These are phyloP conservation scores for Cladophialophora yegresii DNA, from an alignment of 2,329 filamentous ascomycete species.

Conservation along the genomic window DNA sequence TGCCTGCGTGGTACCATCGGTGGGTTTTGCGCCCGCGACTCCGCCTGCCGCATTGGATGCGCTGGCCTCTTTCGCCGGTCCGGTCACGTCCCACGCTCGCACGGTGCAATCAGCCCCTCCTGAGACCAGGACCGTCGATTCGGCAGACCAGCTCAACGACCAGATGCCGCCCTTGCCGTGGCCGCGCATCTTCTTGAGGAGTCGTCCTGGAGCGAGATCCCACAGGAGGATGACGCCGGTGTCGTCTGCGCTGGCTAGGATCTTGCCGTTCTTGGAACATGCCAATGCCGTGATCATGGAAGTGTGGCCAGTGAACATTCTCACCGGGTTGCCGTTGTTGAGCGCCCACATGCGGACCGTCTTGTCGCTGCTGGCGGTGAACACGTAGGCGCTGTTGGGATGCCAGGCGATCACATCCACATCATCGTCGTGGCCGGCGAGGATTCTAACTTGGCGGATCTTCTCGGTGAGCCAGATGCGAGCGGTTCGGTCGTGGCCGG, in stretches of 20 bases:
- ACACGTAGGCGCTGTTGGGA: constrained; percentile 88
- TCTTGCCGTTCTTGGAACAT: constrained; percentile 83
- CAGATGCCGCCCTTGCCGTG: constrained; percentile 93
- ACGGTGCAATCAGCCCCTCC: constrained; percentile 91
- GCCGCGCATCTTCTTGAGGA: constrained; percentile 89
- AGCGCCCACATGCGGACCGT: constrained; percentile 97
- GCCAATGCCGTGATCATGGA: constrained; percentile 83
- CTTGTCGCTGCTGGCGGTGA: constrained; percentile 90
- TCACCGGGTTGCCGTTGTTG: constrained; percentile 80
- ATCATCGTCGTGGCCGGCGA: constrained; percentile 89
- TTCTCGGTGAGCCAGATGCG: constrained; percentile 92
- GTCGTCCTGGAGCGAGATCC: constrained; percentile 83
- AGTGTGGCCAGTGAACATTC: constrained; percentile 87
- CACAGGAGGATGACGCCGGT: constrained; percentile 90
- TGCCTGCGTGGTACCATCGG: not conserved
- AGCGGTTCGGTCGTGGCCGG: constrained; percentile 84
- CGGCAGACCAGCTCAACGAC: constrained; percentile 89
- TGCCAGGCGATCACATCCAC: constrained; percentile 95
- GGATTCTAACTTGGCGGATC: constrained; percentile 81
- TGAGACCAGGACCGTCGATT: constrained; percentile 86
- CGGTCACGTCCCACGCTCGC: constrained; percentile 85
- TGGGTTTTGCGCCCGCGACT: constrained; percentile 1
- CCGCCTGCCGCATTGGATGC: constrained; percentile 50
- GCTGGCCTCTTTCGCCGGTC: constrained; percentile 60
- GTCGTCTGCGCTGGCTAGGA: constrained; percentile 86